Evolutionary conservation across 2,329 filamentous ascomycete genomes (phyloP).

Genomic region (Fonsecaea erecta): DNA sequence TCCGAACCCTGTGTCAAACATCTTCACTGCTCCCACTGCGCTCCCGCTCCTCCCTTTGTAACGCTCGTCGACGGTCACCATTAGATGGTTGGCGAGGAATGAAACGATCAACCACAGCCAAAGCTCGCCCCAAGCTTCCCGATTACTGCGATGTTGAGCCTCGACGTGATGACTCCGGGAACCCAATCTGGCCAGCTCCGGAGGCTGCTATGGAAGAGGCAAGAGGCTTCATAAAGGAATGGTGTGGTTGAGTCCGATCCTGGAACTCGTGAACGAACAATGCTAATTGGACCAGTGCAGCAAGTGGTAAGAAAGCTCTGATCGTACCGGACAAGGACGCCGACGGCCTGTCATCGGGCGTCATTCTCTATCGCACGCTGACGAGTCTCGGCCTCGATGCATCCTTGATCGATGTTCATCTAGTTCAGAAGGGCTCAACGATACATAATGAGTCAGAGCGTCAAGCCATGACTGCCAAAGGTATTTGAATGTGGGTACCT

Average conservation of each 20-base stretch:
- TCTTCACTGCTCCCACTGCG: background rate
- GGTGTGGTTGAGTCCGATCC: slow-evolving; percentile 48
- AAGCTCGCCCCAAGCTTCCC: slow-evolving; percentile 35
- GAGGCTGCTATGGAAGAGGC: slow-evolving; percentile 60
- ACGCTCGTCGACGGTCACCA: background rate
- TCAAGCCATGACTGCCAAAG: slow-evolving; percentile 54
- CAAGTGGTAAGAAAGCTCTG: slow-evolving; percentile 57
- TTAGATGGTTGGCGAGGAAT: slow-evolving; percentile 29
- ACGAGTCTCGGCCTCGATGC: slow-evolving; percentile 61
- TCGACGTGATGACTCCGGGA: slow-evolving; percentile 50
- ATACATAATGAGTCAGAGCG: slow-evolving; percentile 62
- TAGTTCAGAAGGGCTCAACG: slow-evolving; percentile 63
- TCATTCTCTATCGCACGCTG: slow-evolving; percentile 65
- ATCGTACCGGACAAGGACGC: slow-evolving; percentile 73
- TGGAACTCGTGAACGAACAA: background rate
- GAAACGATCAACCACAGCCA: slow-evolving; percentile 33
- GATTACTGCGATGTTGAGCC: slow-evolving; percentile 41
- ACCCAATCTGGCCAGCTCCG: slow-evolving; percentile 66
- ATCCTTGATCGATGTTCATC: slow-evolving; percentile 61
- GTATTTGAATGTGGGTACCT: background rate
- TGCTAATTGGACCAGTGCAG: slow-evolving; percentile 50
- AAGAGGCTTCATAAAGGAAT: slow-evolving; percentile 61
- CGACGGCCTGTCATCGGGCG: slow-evolving; percentile 68
- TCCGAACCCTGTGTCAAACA: background rate
- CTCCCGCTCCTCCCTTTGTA: background rate